phyloP scores from a whole-genome alignment of 768 basidiomycete species.

The Boletales sp. region DNA sequence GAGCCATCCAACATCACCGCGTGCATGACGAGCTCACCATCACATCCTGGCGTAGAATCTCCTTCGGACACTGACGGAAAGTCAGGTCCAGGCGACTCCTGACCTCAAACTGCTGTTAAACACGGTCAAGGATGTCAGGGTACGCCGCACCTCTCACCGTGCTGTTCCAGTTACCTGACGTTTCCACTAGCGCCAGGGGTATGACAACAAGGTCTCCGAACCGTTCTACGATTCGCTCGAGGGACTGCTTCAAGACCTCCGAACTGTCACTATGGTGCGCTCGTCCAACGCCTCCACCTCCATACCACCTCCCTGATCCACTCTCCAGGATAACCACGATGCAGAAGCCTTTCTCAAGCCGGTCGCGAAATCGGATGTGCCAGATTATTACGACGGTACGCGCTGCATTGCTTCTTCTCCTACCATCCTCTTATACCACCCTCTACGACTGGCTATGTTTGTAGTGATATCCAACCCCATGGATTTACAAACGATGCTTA shows the following conservation, averaged over 20 bases:
- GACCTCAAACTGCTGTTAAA: conserved; percentile 81
- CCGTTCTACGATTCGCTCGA: conserved; percentile 95
- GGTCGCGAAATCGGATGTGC: conserved; percentile 84
- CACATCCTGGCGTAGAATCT: conserved; percentile 61
- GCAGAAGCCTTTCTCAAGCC: conserved; percentile 93
- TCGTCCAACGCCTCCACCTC: conserved; percentile 11
- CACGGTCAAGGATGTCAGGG: conserved; percentile 85
- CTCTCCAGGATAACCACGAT: conserved; percentile 73
- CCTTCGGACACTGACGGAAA: conserved; percentile 79
- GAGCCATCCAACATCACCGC: not conserved
- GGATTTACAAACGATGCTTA: conserved; percentile 91
- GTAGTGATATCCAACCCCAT: conserved; percentile 91
- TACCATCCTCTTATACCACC: conserved; percentile 2
- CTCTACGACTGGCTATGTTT: not conserved
- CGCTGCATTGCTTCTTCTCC: conserved; percentile 7
- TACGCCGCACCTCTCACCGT: conserved; percentile 41
- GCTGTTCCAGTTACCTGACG: conserved; percentile 17
- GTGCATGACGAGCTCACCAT: not conserved
- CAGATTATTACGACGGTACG: conserved; percentile 91
- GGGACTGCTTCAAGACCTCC: conserved; percentile 80
- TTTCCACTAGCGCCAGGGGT: conserved; percentile 38
- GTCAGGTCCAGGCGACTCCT: conserved; percentile 59
- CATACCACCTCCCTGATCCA: conserved; percentile 25
- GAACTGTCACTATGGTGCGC: conserved; percentile 65
- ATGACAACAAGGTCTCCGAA: conserved; percentile 74